Evolutionary conservation across 1,284 basidiomycete genomes (phyloP).

Genomic region (Austropuccinia psidii): DNA sequence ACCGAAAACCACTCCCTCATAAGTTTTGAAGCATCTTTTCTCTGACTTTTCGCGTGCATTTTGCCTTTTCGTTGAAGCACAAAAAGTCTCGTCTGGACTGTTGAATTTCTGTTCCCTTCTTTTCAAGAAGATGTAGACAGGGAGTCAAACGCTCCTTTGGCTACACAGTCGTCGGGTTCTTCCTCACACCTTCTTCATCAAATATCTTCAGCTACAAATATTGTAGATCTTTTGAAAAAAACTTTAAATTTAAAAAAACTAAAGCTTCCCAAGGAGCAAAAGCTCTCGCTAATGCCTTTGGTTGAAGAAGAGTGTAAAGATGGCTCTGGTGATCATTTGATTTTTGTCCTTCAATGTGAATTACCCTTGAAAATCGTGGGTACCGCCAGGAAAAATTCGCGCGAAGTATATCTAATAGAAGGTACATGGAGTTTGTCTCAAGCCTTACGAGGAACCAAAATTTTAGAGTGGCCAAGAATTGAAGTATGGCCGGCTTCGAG

Average conservation of each 20-base stretch:
- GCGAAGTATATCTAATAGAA: slow-evolving; percentile 12
- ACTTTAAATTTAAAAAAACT: slow-evolving; percentile 17
- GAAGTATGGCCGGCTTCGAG: slow-evolving; percentile 6
- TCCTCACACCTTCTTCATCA: slow-evolving; percentile 27
- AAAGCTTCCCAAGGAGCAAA: not conserved
- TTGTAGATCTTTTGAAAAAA: slow-evolving; percentile 15
- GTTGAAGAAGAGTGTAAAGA: not conserved
- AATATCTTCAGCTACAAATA: slow-evolving; percentile 1
- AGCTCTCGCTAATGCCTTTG: not conserved
- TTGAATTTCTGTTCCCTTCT: slow-evolving; percentile 19
- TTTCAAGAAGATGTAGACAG: not conserved
- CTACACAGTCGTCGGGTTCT: too few species aligned
- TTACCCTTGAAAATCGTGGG: not conserved
- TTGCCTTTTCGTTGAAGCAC: not conserved
- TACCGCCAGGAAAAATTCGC: not conserved
- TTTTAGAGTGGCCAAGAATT: slow-evolving; percentile 33
- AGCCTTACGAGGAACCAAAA: not conserved
- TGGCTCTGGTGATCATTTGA: not conserved
- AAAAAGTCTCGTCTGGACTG: slow-evolving; percentile 16
- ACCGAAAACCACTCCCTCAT: not conserved
- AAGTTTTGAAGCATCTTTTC: not conserved
- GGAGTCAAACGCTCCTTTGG: not conserved
- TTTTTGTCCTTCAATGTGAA: not conserved
- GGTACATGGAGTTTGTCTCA: not conserved
- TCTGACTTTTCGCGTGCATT: not conserved